phyloP scores from a whole-genome alignment of 345 rosid genomes.

The Eucalyptus pumila region DNA sequence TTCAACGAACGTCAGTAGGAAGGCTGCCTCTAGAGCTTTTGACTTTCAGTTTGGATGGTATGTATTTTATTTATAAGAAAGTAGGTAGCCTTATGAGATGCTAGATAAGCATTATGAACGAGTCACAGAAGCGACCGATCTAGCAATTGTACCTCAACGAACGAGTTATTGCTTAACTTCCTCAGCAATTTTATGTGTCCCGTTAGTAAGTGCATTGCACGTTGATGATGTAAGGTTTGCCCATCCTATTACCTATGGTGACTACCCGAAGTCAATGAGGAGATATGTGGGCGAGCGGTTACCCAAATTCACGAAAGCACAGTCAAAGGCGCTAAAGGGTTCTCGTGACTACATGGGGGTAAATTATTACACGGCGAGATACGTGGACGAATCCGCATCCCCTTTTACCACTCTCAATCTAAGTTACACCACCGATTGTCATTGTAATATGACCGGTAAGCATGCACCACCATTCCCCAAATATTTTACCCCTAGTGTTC shows the following conservation, averaged over 20 bases:
- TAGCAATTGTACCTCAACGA: not conserved
- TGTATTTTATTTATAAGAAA: not conserved
- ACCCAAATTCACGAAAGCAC: slow-evolving; percentile 38
- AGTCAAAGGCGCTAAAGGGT: slow-evolving; percentile 28
- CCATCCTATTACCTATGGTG: slow-evolving; percentile 41
- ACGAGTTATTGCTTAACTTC: no score
- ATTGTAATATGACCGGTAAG: not conserved
- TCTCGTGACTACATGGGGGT: slow-evolving; percentile 47
- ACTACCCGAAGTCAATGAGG: slow-evolving; percentile 48
- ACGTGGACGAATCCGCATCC: not conserved
- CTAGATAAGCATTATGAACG: not conserved
- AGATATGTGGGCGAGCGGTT: slow-evolving; percentile 26
- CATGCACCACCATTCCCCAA: not conserved
- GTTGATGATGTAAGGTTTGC: slow-evolving; percentile 11
- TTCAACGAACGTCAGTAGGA: not conserved
- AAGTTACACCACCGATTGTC: slow-evolving; percentile 12
- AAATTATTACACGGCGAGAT: slow-evolving; percentile 43
- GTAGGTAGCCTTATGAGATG: not conserved
- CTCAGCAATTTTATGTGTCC: not conserved
- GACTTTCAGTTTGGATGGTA: slow-evolving; percentile 11
- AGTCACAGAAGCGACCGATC: not conserved
- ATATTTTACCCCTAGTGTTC: not conserved
- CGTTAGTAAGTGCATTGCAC: not conserved
- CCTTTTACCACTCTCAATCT: not conserved
- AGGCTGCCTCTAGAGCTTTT: not conserved